These are phyloP conservation scores for Verruconis gallopava DNA, from an alignment of 2,329 filamentous ascomycete genomes.

Conservation along the genomic window DNA sequence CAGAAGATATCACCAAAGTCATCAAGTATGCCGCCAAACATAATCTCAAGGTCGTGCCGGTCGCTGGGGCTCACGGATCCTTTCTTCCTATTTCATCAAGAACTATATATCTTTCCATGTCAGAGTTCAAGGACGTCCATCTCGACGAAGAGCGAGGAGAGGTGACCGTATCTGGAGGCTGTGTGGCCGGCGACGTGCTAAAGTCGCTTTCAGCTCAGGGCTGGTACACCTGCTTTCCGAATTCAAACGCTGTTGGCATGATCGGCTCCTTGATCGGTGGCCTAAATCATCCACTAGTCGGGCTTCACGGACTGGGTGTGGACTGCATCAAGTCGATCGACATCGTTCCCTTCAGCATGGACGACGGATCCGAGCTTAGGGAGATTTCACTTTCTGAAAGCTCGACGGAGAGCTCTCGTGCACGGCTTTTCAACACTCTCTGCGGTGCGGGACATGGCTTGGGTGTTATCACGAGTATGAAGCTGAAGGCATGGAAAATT, in stretches of 20 bases:
- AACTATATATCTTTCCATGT: neutral
- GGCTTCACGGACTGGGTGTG: neutral
- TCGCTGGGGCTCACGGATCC: neutral
- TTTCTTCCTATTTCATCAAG: neutral
- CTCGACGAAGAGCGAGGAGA: neutral
- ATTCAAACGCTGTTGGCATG: neutral
- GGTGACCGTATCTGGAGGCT: neutral
- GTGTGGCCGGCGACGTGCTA: neutral
- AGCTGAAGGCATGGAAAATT: neutral
- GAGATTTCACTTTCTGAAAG: neutral
- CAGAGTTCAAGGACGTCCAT: neutral
- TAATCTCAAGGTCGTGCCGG: neutral
- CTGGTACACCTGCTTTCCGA: neutral
- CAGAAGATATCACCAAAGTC: neutral
- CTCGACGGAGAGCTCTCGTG: neutral
- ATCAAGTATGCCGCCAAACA: constrained; percentile 1
- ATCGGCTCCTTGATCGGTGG: neutral
- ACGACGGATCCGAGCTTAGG: neutral
- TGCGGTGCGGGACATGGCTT: neutral
- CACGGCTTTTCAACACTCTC: neutral
- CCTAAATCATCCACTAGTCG: neutral
- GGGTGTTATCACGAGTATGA: neutral
- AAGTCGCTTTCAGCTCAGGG: neutral
- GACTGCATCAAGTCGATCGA: neutral
- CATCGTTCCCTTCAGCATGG: neutral